Base-by-base conservation (phyloP, 192 early-diverging fungal species). In the Gonapodya prolifera region DNA sequence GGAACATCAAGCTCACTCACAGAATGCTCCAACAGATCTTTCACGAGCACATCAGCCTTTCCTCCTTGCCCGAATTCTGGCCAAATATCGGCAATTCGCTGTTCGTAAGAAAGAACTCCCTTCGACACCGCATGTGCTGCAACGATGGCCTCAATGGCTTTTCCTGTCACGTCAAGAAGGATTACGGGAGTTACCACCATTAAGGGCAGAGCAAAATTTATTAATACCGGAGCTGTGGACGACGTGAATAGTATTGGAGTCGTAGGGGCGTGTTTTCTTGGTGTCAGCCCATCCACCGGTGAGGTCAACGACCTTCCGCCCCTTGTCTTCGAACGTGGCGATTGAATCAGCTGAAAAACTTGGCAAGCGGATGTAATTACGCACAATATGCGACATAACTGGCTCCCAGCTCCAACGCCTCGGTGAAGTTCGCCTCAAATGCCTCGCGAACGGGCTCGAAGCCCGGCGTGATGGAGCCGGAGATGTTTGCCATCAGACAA, bases 301-400 rank as follows among this genome's bases (percentile, higher is more conserved):
- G 31, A 73, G 71, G 31, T 73, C 71, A 13, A 73, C 71, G 71
- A 73, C 71, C 71, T 73, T 73, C 71, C 8, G 2, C 8, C 71
- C 71, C 28, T 32, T 18, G 71, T 73, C 71, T 73, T 2, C 31
- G 31, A 18, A 32, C 32, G n/a, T n/a, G n/a, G n/a, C n/a, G n/a
- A n/a, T n/a, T n/a, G n/a, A n/a, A n/a, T n/a, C n/a, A n/a, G n/a
- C n/a, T n/a, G n/a, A n/a, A n/a, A n/a, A n/a, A n/a, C n/a, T n/a
- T n/a, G n/a, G n/a, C n/a, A n/a, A n/a, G n/a, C n/a, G n/a, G n/a
- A n/a, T n/a, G n/a, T n/a, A n/a, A n/a, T n/a, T n/a, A n/a, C n/a
- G n/a, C n/a, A n/a, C n/a, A n/a, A n/a, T n/a, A n/a, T n/a, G n/a
- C n/a, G n/a, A n/a, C n/a, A n/a, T n/a, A n/a, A n/a, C n/a, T n/a